Evolutionary conservation across 2,329 filamentous ascomycete genomes (phyloP).

Genomic region (Penicillium freii): DNA sequence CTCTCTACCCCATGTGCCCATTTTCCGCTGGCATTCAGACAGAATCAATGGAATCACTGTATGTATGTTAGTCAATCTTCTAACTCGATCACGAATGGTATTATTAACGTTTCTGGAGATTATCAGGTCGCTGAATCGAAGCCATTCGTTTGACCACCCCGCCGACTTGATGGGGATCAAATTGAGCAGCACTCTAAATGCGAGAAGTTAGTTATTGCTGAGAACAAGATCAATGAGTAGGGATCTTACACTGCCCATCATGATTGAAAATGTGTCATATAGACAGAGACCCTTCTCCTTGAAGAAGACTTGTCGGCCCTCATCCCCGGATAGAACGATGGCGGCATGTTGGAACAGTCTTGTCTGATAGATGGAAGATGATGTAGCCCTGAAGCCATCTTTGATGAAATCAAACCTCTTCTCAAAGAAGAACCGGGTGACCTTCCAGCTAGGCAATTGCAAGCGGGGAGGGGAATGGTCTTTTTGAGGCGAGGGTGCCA

Average conservation of each 20-base stretch:
- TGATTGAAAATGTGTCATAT: slow-evolving; percentile 1
- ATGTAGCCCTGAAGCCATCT: background rate
- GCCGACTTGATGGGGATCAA: slow-evolving; percentile 2
- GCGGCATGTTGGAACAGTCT: background rate
- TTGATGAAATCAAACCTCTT: slow-evolving; percentile 1
- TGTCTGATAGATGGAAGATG: slow-evolving; percentile 5
- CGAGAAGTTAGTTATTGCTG: background rate
- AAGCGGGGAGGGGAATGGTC: background rate
- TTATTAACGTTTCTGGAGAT: slow-evolving; percentile 1
- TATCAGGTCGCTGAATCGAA: background rate
- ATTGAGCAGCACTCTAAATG: background rate
- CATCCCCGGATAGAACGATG: slow-evolving; percentile 6
- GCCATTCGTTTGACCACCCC: slow-evolving; percentile 3
- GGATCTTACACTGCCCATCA: slow-evolving; percentile 3
- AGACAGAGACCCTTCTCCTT: slow-evolving; percentile 3
- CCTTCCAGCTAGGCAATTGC: background rate
- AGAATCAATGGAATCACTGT: slow-evolving; percentile 7
- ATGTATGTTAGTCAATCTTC: background rate
- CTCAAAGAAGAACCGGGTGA: background rate
- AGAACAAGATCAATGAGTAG: too few relatives aligned
- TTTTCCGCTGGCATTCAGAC: slow-evolving; percentile 4
- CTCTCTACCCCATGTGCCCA: slow-evolving; percentile 2
- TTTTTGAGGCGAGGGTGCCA: background rate
- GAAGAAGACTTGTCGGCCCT: slow-evolving; percentile 6
- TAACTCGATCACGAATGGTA: background rate